Conservation (phyloP, 83 land plant species). For the Picea abies region DNA sequence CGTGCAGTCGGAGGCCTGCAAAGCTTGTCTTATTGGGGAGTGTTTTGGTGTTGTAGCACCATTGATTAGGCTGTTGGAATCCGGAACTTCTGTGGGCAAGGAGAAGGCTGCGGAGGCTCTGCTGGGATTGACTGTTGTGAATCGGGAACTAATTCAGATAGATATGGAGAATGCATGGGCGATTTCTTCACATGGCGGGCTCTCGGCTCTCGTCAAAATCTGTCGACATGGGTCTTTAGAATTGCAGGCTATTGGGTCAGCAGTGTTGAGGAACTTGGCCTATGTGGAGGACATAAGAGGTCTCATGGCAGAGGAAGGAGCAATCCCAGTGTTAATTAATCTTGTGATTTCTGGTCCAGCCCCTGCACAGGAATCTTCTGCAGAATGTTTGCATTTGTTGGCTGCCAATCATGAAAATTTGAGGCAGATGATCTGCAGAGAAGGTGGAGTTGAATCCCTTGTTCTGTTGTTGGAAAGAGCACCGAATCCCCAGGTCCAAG, state of each 20-base stretch:
- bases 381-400: slow-evolving; percentile 8
- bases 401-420: neutral
- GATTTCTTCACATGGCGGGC: slow-evolving; percentile 64
- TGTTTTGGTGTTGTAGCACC: slow-evolving; percentile 32
- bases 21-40: slow-evolving; percentile 16
- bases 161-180: slow-evolving; percentile 54
- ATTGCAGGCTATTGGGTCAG: slow-evolving; percentile 13
- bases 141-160: neutral
- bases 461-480: slow-evolving; percentile 8
- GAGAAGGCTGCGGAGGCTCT: slow-evolving; percentile 38
- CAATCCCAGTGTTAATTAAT: slow-evolving; percentile 30
- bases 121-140: slow-evolving; percentile 34
- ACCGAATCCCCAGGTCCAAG: slow-evolving; percentile 15
- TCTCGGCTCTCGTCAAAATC: slow-evolving; percentile 40
- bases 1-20: slow-evolving; percentile 34
- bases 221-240: slow-evolving; percentile 21
- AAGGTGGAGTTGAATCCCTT: slow-evolving; percentile 20
- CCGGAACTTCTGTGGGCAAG: slow-evolving; percentile 38
- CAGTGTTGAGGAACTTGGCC: slow-evolving; percentile 42
- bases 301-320: slow-evolving; percentile 54
- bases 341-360: slow-evolving; percentile 37
- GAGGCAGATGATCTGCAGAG: neutral
- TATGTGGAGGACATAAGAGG: slow-evolving; percentile 49
- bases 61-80: slow-evolving; percentile 56
- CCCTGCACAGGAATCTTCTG: slow-evolving; percentile 18